Percentiles rank a stretch among this genome's conserved stretches.
phyloP scores from a whole-genome alignment of 768 basidiomycete genomes.

The Gelatoporia subvermispora region DNA sequence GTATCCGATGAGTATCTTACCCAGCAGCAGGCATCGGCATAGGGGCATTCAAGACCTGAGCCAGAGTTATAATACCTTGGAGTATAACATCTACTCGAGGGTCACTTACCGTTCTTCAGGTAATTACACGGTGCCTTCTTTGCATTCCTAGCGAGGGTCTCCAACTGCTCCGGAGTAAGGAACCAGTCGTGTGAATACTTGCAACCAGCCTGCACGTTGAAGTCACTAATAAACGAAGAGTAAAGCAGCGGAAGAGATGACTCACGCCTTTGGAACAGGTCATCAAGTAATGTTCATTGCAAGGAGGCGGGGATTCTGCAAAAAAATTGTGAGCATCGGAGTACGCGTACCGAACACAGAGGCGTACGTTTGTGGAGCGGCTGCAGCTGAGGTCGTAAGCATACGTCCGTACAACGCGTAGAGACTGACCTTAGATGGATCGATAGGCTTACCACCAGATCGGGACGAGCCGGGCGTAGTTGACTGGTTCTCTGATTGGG shows the following conservation, averaged over 20 bases:
- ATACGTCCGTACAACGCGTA: background rate
- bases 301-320: constrained; percentile 76
- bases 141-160: constrained; percentile 66
- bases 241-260: background rate
- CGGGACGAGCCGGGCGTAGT: constrained; percentile 22
- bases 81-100: background rate
- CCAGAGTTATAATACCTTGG: no score
- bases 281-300: constrained; percentile 83
- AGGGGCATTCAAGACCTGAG: constrained; percentile 68
- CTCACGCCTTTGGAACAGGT: constrained; percentile 67
- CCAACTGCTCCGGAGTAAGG: constrained; percentile 66
- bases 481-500: constrained; percentile 48
- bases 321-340: background rate
- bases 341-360: background rate
- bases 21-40: constrained; percentile 75
- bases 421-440: constrained; percentile 54
- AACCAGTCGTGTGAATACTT: constrained; percentile 83
- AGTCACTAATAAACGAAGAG: background rate
- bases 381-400: constrained; percentile 29
- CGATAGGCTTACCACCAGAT: constrained; percentile 32
- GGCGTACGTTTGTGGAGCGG: constrained; percentile 73
- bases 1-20: constrained; percentile 6
- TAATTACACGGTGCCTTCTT: constrained; percentile 86
- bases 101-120: constrained; percentile 80
- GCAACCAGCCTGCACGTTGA: constrained; percentile 40